Percentiles rank a stretch among this genome's conserved stretches.
Evolutionary conservation across 1,139 yeast species (phyloP).

Genomic region (Saccharomyces pastorianus): DNA sequence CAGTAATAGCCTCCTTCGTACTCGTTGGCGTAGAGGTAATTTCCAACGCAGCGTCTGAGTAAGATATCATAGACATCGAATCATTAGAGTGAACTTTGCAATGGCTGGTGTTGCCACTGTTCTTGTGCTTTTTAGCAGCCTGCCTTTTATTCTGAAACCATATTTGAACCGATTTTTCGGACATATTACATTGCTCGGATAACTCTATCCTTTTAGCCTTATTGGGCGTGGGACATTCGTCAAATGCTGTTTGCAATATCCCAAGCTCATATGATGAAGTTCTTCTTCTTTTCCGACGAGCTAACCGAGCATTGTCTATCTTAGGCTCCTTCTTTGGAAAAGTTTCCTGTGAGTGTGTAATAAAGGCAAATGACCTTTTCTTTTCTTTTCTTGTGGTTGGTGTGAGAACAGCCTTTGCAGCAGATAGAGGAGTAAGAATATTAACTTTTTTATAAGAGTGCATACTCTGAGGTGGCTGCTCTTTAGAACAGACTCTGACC

Average conservation of each 20-base stretch:
- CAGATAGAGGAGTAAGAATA: constrained; percentile 24
- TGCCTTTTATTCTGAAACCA: constrained; percentile 98
- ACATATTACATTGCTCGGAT: constrained; percentile 75
- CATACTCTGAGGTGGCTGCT: background rate
- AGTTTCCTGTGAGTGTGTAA: constrained; percentile 83
- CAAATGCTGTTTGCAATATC: constrained; percentile 72
- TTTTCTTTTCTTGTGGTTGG: constrained; percentile 21
- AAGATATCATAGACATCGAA: background rate
- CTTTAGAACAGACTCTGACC: background rate
- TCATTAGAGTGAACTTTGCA: background rate
- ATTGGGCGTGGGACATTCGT: constrained; percentile 71
- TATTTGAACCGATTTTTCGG: constrained; percentile 94
- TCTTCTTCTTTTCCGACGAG: constrained; percentile 90
- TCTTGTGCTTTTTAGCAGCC: constrained; percentile 41
- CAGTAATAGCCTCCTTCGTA: background rate
- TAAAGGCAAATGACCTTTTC: constrained; percentile 68
- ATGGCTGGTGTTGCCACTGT: background rate
- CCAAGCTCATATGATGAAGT: constrained; percentile 82
- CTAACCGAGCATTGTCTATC: constrained; percentile 82
- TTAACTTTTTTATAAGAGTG: constrained; percentile 11
- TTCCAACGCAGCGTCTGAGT: background rate
- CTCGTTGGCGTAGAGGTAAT: background rate
- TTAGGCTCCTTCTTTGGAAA: constrained; percentile 77
- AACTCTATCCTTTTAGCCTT: constrained; percentile 65
- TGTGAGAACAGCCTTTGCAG: constrained; percentile 23